Percentiles rank a stretch among this genome's conserved stretches.
Evolutionary conservation across 306 rosid species (phyloP).

Genomic region (Sophora flavescens): DNA sequence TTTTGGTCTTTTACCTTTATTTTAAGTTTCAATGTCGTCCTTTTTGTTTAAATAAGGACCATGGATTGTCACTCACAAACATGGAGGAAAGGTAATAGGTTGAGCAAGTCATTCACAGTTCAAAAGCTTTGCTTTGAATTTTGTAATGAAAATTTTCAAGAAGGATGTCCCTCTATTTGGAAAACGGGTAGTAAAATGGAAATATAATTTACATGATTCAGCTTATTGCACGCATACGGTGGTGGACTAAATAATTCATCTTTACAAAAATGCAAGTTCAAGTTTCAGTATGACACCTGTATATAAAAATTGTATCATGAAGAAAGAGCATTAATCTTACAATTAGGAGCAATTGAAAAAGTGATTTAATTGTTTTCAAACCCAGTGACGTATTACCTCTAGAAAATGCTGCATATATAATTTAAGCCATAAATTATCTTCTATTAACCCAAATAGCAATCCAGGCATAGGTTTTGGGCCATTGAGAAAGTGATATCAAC

Average conservation of each 20-base stretch:
- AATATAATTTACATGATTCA: background rate
- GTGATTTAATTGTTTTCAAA: background rate
- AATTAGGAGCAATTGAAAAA: background rate
- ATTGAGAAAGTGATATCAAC: background rate
- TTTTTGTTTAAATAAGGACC: no score
- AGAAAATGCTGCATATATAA: background rate
- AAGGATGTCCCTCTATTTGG: background rate
- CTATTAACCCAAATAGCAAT: background rate
- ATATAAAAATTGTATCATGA: background rate
- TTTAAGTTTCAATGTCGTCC: no score
- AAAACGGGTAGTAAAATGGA: background rate
- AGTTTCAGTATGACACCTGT: background rate
- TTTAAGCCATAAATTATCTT: background rate
- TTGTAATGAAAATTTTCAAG: background rate
- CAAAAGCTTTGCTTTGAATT: background rate
- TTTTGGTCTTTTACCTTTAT: no score
- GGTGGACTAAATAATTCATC: background rate
- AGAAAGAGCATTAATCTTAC: background rate
- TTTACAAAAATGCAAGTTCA: background rate
- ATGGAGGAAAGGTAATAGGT: background rate
- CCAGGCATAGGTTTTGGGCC: background rate
- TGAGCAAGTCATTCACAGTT: background rate
- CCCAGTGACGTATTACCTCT: background rate
- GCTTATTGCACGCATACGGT: background rate
- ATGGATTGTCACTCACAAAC: background rate